phyloP scores from a whole-genome alignment of 2,329 filamentous ascomycete genomes.

The Clonostachys rosea region DNA sequence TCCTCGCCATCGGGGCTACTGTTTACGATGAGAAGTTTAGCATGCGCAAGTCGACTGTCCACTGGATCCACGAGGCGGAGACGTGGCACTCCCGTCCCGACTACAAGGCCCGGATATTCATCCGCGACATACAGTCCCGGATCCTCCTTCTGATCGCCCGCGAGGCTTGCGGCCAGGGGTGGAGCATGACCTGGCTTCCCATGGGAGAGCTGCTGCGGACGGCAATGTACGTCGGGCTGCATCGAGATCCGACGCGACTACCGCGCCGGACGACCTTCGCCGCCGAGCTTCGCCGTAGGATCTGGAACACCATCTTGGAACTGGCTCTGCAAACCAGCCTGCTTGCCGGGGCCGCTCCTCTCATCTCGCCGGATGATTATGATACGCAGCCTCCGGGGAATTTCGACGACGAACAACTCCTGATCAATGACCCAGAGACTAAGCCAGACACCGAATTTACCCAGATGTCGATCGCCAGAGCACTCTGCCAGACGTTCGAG shows the following conservation, averaged over 20 bases:
- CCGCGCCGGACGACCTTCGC: constrained; percentile 25
- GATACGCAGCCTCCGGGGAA: constrained; percentile 44
- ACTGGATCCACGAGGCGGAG: constrained; percentile 54
- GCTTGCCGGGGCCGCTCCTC: constrained; percentile 36
- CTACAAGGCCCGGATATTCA: constrained; percentile 43
- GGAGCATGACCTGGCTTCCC: constrained; percentile 42
- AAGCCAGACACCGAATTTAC: constrained; percentile 29
- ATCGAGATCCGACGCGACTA: constrained; percentile 38
- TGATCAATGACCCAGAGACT: constrained; percentile 15
- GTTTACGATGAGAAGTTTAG: constrained; percentile 45
- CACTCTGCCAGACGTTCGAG: constrained; percentile 34
- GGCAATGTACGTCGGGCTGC: constrained; percentile 45
- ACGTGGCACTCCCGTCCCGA: constrained; percentile 48
- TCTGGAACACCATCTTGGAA: constrained; percentile 51
- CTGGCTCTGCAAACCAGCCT: constrained; percentile 38
- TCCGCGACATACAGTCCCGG: constrained; percentile 44
- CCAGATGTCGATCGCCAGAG: constrained; percentile 30
- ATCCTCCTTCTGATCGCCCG: constrained; percentile 37
- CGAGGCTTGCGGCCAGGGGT: constrained; percentile 27
- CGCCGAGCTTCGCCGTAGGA: constrained; percentile 40
- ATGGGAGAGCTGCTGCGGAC: constrained; percentile 35
- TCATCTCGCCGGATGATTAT: constrained; percentile 38
- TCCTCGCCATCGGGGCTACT: constrained; percentile 51
- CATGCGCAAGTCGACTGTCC: constrained; percentile 40
- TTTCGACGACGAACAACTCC: constrained; percentile 40